Base-by-base conservation (phyloP, 176 grass and related monocot genomes). In the Poa pratensis region DNA sequence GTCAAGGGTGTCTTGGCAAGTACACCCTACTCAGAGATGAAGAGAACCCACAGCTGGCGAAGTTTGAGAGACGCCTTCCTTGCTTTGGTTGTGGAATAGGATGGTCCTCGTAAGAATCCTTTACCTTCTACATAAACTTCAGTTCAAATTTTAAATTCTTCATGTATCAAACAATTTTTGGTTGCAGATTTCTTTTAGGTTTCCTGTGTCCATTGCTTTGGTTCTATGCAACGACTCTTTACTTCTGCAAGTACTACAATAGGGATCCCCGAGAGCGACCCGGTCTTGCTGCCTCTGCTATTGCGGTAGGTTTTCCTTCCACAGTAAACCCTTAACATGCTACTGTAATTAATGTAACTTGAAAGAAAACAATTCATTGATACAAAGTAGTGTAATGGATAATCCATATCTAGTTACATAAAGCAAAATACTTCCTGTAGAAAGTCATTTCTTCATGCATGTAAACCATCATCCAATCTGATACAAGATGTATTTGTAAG, bases 1-100 rank as follows among this genome's bases (percentile, higher is more conserved):
- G 90, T 50, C 89, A 94, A 55, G 91, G 79, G 28, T 88, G 86
- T 81, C 69, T 51, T 83, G 96, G 84, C 80, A 94, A 89, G 27
- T 99, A 96, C 75, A 66, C 50, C 20, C 82, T 92, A 19, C 85
- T 99, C 63, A 86, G 85, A 83, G 94, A 99, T 82, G 93, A 92
- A 79, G 96, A 98, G 85, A 90, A 96, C 76, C 96, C 96, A 15
- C 88, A 88, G 18, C 48, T 96, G 76, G 82, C 91, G 40, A 96
- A 88, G 79, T 99, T 96, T 77, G 92, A 99, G 58, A 90, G 88
- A 23, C 86, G 86, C 7, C 94, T 99, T 81, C 94, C 97, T 50
- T 96, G 88, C 82, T 99, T 80, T 55, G 94, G 97, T 75, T 99
- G 92, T 75, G 97, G 97, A 72, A 99, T 99, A 82, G 97, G 97